Conservation (phyloP, 164 flowering plant genomes). For the Aristolochia contorta region DNA sequence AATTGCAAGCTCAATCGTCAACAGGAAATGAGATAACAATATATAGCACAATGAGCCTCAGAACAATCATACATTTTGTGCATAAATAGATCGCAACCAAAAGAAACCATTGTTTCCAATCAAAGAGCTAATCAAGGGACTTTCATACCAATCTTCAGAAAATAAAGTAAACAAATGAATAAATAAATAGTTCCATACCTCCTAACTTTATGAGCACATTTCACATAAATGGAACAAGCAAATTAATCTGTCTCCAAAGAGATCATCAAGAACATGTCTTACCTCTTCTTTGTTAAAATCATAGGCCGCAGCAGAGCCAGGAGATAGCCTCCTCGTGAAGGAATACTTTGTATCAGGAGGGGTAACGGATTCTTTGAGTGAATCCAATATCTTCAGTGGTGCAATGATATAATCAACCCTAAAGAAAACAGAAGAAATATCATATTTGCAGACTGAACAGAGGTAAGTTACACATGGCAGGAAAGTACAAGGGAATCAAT, state of each 20-base stretch:
- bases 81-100: too few species aligned
- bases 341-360: constrained; percentile 84
- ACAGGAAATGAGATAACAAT: too few species aligned
- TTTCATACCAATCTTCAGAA: too few species aligned
- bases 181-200: too few species aligned
- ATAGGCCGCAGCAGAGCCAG: constrained; percentile 50
- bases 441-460: background rate
- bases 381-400: constrained; percentile 85
- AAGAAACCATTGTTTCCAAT: too few species aligned
- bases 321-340: constrained; percentile 64
- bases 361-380: constrained; percentile 70
- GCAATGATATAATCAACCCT: constrained; percentile 94
- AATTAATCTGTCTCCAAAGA: background rate
- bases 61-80: too few species aligned
- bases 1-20: too few species aligned
- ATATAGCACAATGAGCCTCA: too few species aligned
- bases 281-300: constrained; percentile 81
- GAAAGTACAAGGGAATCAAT: background rate
- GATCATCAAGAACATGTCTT: constrained; percentile 1
- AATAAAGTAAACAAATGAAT: too few species aligned
- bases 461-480: background rate
- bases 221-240: background rate
- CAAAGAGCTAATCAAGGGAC: too few species aligned
- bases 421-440: constrained; percentile 2
- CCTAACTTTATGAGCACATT: too few species aligned